Evolutionary conservation across 768 basidiomycete species (phyloP), one percentile per base, ranked within the genome.

Genomic region (Russula emetica): DNA sequence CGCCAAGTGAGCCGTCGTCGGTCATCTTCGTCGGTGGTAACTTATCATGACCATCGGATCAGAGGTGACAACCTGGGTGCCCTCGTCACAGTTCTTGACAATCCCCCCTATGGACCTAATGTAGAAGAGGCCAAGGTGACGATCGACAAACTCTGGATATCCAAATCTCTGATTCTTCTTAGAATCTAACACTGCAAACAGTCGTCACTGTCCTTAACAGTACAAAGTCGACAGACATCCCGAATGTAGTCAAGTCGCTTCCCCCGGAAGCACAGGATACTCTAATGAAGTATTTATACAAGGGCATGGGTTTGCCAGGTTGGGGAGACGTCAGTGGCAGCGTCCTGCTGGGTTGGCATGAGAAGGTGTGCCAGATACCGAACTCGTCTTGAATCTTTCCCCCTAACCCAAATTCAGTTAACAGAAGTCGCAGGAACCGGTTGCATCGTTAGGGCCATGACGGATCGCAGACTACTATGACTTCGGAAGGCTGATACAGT

Each of bases 221-320:
- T 62, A 97, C 94, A 14, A 93, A 96, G 73, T 78, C 93, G 6
- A 82, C 91, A 2, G 95, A 98, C 66, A 92, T 98, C 66, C 80
- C 88, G 3, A 76, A 77, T 28, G 84, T 90, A 55, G 81, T 97
- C 73, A 89, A 86, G 70, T 74, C 80, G 0, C 80, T 98, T 34
- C 82, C 86, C 3, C 82, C 82, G 69, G 88, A 91, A 56, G 77
- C 82, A 50, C 92, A 94, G 71, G 96, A 97, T 71, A 90, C 87
- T 36, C 81, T 98, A 59, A 98, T 97, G 96, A 96, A 95, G 73
- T 98, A 96, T 72, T 78, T 98, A 18, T 98, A 98, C 83, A 98
- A 98, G 78, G 95, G 92, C 18, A 98, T 97, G 95, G 83, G 79
- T 20, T 74, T 81, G 70, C 78, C 80, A 2, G 85, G 80, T 18